Evolutionary conservation across 176 grass and related monocot genomes (phyloP), one percentile per base, ranked within the genome.

Genomic region (Carex littledalei): DNA sequence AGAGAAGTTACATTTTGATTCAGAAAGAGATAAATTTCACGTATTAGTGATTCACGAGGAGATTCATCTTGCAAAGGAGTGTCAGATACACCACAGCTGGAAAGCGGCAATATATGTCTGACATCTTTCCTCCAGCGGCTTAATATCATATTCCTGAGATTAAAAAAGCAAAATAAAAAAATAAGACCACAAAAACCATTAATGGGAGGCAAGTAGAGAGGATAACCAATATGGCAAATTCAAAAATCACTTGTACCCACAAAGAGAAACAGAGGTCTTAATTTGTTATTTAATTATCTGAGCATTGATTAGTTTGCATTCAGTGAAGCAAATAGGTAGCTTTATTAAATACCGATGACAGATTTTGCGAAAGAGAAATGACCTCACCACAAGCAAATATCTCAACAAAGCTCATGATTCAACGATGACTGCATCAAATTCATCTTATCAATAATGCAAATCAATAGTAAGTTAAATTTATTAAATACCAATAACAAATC

Each of bases 61-160:
- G 59, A 86, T 81, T 95, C 90, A 77, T 95, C 85, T 88, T 91
- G 63, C 76, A 55, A 87, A 85, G 85, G 85, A 87, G 72, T 70
- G 80, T 88, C 88, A 85, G 89, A 90, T 86, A 91, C 82, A 88
- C 90, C 93, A 92, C 70, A 98, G 5, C 86, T 90, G 79, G 88
- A 78, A 85, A 99, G 91, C 76, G 86, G 53, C 85, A 99, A 90
- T 87, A 94, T 68, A 84, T 90, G 88, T 83, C 90, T 94, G 63
- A 91, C 86, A 92, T 99, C 93, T 88, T 95, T 95, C 83, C 84
- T 94, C 96, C 96, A 99, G 79, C 58, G 84, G 71, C 85, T 88
- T 81, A 99, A 85, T 82, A 99, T 94, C 71, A 91, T 89, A 79
- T 99, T 99, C 91, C 96, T 99, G 87, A 81, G 74, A 92, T 85